Evolutionary conservation across 2,329 filamentous ascomycete genomes (phyloP).

Genomic region (Talaromyces verruculosus): DNA sequence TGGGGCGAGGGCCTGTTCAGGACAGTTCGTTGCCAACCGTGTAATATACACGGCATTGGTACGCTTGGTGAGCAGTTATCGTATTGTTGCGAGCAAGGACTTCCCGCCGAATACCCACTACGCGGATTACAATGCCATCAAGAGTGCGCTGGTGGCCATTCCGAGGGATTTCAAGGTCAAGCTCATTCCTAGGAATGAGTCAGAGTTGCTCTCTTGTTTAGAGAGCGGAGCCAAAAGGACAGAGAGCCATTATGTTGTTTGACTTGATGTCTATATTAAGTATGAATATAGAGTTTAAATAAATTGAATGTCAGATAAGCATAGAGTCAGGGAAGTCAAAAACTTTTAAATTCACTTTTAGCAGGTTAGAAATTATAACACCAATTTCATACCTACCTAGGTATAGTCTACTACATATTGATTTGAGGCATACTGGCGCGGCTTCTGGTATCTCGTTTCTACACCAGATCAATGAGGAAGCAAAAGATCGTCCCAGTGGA

Average conservation of each 20-base stretch:
- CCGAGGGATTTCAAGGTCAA: slow-evolving; percentile 59
- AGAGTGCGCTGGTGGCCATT: slow-evolving; percentile 60
- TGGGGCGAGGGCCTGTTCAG: slow-evolving; percentile 59
- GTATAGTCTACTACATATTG: no score
- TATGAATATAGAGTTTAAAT: no score
- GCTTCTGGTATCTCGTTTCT: background rate
- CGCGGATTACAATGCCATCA: slow-evolving; percentile 61
- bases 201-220: slow-evolving; percentile 46
- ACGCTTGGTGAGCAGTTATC: slow-evolving; percentile 55
- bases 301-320: background rate
- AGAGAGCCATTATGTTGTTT: background rate
- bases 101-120: slow-evolving; percentile 62
- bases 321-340: background rate
- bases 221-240: slow-evolving; percentile 29
- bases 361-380: no score
- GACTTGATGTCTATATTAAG: no score
- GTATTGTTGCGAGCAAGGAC: slow-evolving; percentile 51
- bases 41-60: slow-evolving; percentile 58
- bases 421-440: background rate
- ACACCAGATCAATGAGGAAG: background rate
- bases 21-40: slow-evolving; percentile 57
- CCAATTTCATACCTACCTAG: no score
- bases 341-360: no score
- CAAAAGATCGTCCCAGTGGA: background rate
- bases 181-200: slow-evolving; percentile 53